A percentile compares a stretch with the other conserved stretches of the same genome.
These are phyloP conservation scores for Colletotrichum acutatum DNA, from an alignment of 2,329 filamentous ascomycete genomes.

Conservation along the genomic window DNA sequence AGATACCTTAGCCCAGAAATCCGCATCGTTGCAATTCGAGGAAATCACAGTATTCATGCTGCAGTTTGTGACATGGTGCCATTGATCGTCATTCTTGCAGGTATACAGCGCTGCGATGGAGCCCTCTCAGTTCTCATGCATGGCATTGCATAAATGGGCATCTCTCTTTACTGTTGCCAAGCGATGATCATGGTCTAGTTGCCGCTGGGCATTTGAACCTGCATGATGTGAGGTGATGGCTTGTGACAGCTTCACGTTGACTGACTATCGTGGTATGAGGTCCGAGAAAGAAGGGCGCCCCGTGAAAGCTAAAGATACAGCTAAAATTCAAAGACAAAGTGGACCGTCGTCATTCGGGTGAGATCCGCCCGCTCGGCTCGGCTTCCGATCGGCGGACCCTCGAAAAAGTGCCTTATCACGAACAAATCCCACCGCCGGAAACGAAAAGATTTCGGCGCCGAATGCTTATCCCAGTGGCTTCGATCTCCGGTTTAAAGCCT, in stretches of 20 bases:
- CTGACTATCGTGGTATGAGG: not conserved
- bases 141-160: not conserved
- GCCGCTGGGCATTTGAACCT: not conserved
- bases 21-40: not conserved
- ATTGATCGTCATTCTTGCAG: not conserved
- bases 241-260: not conserved
- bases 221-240: not conserved
- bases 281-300: not conserved
- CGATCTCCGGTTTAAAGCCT: not conserved
- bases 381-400: conserved; percentile 4
- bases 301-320: not conserved
- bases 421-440: not conserved
- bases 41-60: not conserved
- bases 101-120: not conserved
- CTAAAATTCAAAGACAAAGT: not conserved
- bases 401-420: not conserved
- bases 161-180: not conserved
- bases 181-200: too few species aligned
- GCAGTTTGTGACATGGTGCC: not conserved
- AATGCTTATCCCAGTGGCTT: not conserved
- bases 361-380: conserved; percentile 10
- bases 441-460: not conserved
- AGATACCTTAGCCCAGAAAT: not conserved
- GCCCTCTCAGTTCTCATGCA: not conserved
- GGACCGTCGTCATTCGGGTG: not conserved